Percentiles rank a stretch among this genome's conserved stretches.
These are phyloP conservation scores for Dryas octopetala DNA, from an alignment of 306 rosid species.

Conservation along the genomic window DNA sequence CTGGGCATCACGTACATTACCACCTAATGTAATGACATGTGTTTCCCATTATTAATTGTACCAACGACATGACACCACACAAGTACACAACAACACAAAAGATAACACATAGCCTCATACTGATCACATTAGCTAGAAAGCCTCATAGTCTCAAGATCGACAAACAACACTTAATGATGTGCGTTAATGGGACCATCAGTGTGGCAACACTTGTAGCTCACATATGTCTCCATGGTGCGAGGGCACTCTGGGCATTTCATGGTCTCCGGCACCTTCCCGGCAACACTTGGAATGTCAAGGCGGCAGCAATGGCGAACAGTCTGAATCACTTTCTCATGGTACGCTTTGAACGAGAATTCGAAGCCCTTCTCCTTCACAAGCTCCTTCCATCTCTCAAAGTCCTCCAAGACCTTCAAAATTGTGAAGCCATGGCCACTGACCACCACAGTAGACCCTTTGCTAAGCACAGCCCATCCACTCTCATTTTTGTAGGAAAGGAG, in stretches of 20 bases:
- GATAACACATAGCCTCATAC: neutral
- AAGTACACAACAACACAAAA: neutral
- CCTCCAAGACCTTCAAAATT: conserved; percentile 36
- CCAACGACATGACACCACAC: too few relatives aligned
- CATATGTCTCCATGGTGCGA: conserved; percentile 51
- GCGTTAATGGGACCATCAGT: conserved; percentile 21
- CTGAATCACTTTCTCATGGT: conserved; percentile 22
- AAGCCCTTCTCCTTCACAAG: conserved; percentile 33
- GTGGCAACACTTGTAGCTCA: conserved; percentile 70
- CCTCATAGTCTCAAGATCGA: neutral
- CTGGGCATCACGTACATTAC: too few relatives aligned
- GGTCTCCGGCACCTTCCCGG: conserved; percentile 48
- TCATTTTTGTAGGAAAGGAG: conserved; percentile 60
- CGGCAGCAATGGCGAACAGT: conserved; percentile 30
- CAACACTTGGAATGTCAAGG: conserved; percentile 41
- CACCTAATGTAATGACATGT: too few relatives aligned
- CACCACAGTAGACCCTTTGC: conserved; percentile 41
- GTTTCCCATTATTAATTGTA: too few relatives aligned
- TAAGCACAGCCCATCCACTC: conserved; percentile 51
- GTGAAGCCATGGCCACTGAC: conserved; percentile 42
- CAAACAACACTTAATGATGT: neutral
- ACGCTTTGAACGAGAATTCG: conserved; percentile 29
- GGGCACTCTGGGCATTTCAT: conserved; percentile 61
- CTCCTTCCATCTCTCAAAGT: conserved; percentile 49
- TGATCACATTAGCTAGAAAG: too few relatives aligned